These are phyloP conservation scores for Solanum tarijense DNA, from an alignment of 257 asterid species.

Conservation along the genomic window DNA sequence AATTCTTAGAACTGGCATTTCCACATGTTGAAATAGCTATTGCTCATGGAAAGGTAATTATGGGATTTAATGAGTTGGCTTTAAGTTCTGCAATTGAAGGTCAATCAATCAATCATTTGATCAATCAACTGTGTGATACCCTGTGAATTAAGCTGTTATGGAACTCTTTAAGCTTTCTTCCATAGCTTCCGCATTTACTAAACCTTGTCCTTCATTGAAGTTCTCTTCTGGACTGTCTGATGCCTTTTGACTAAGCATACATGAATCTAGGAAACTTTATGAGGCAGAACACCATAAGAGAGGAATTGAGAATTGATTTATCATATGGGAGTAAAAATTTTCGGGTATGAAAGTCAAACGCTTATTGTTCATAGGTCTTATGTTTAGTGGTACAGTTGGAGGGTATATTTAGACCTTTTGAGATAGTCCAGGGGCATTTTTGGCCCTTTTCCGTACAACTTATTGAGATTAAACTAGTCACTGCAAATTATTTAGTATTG, in stretches of 20 bases:
- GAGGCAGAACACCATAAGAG: neutral
- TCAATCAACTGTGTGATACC: neutral
- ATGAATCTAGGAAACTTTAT: neutral
- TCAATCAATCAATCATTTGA: neutral
- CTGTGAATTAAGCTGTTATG: neutral
- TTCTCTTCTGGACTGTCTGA: neutral
- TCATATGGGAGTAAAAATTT: neutral
- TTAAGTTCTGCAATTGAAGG: conserved; percentile 3
- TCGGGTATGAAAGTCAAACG: neutral
- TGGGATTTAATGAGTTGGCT: neutral
- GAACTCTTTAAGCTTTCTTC: neutral
- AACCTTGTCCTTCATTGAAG: neutral
- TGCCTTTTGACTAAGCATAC: neutral
- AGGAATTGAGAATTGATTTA: neutral
- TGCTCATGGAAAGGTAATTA: conserved; percentile 93
- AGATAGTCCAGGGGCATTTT: neutral
- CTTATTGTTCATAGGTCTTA: neutral
- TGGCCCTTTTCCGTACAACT: neutral
- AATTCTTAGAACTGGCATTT: conserved; percentile 58
- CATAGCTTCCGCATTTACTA: neutral
- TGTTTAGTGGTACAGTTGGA: neutral
- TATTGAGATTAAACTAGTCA: neutral
- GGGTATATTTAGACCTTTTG: neutral
- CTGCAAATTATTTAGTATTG: neutral
- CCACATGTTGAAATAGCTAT: conserved; percentile 75